phyloP scores from a whole-genome alignment of 306 rosid species.

The Biancaea sappan region DNA sequence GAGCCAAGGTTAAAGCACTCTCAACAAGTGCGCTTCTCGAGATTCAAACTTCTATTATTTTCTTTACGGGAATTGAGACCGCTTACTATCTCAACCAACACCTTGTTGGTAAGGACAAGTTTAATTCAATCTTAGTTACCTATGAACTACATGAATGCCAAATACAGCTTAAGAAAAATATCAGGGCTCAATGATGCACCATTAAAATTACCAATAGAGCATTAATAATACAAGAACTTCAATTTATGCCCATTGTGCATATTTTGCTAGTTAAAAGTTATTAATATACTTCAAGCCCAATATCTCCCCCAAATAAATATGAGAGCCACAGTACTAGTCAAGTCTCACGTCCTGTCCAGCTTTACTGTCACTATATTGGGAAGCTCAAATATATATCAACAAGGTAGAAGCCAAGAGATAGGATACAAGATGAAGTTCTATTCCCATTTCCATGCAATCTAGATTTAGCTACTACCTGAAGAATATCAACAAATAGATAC shows the following conservation, averaged over 20 bases:
- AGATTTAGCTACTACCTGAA: not conserved
- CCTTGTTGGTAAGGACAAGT: no score
- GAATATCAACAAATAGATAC: not conserved
- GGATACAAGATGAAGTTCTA: not conserved
- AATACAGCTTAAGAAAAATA: conserved; percentile 13
- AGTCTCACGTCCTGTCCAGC: not conserved
- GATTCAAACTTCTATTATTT: no score
- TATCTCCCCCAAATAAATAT: not conserved
- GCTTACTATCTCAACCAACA: no score
- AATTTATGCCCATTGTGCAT: not conserved
- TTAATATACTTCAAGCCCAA: not conserved
- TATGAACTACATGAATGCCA: not conserved
- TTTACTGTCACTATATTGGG: not conserved
- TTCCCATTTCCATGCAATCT: not conserved
- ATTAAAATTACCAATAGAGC: not conserved
- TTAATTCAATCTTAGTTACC: no score
- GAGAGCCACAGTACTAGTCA: not conserved
- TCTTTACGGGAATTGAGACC: no score
- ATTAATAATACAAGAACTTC: conserved; percentile 11
- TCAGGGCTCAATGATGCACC: not conserved
- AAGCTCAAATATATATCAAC: not conserved
- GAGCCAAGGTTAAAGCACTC: no score
- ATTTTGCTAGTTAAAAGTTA: not conserved
- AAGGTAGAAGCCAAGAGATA: not conserved
- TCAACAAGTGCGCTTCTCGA: no score